Evolutionary conservation across 2,329 filamentous ascomycete species (phyloP).

Genomic region (Fulvia fulva): DNA sequence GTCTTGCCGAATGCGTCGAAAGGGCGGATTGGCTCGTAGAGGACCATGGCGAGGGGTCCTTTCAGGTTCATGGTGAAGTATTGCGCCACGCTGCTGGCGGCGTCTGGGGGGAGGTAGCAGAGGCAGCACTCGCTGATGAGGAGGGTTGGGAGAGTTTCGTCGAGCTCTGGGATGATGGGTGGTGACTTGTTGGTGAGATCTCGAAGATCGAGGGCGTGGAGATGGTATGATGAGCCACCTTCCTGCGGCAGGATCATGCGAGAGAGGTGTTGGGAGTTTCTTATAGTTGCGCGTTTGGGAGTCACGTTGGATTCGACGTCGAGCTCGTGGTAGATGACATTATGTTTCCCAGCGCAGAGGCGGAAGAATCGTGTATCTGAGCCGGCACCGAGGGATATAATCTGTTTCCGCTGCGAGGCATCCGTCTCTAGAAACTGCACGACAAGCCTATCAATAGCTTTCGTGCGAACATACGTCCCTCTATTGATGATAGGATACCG

Average conservation of each 20-base stretch:
- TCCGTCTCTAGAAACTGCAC: conserved; percentile 58
- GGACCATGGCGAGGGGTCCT: conserved; percentile 57
- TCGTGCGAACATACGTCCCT: conserved; percentile 91
- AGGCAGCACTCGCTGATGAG: conserved; percentile 94
- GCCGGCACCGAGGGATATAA: conserved; percentile 87
- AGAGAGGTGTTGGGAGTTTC: conserved; percentile 22
- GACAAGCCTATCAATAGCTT: conserved; percentile 75
- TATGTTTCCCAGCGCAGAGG: conserved; percentile 48
- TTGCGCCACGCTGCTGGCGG: conserved; percentile 51
- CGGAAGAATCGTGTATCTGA: conserved; percentile 88
- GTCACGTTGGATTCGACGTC: conserved; percentile 71
- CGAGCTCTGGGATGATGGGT: conserved; percentile 43
- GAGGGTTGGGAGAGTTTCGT: conserved; percentile 66
- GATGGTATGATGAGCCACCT: conserved; percentile 44
- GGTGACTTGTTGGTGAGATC: conserved; percentile 42
- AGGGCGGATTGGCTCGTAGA: conserved; percentile 88
- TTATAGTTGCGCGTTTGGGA: conserved; percentile 26
- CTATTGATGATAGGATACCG: conserved; percentile 90
- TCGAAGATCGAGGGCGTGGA: conserved; percentile 65
- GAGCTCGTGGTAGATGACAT: conserved; percentile 80
- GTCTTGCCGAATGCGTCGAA: conserved; percentile 82
- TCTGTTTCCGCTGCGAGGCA: conserved; percentile 51
- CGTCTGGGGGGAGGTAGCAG: conserved; percentile 70
- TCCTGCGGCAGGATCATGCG: conserved; percentile 20
- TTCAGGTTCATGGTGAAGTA: conserved; percentile 33